Base-by-base conservation (phyloP, 257 asterid species). In the Scutellaria barbata region DNA sequence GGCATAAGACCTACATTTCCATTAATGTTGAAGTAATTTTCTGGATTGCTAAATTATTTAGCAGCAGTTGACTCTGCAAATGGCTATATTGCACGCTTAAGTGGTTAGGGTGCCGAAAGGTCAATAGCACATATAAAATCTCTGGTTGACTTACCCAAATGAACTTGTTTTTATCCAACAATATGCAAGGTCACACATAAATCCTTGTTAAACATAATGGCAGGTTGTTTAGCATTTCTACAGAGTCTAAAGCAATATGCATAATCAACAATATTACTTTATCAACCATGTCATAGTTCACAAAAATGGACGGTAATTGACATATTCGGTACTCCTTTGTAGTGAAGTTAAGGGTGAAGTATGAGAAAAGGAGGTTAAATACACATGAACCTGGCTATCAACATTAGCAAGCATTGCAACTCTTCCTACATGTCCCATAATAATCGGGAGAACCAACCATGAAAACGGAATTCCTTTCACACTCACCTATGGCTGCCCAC, bases 401-500 rank as follows among this genome's bases (percentile, higher is more conserved):
- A 42, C n/a, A 51, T 72, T 66, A 40, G 69, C 98, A 93, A 37
- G 83, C 90, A 39, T 82, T 85, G 80, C 98, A 93, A 57, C 98
- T 93, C 89, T 86, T 93, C 85, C 95, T 85, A 81, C 98, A 93
- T 14, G 97, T 77, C 18, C 98, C 97, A 10, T 84, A 86, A 71
- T 93, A 90, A 77, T 93, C 98, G 63, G 92, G 84, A 41, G 98
- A 82, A 68, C 97, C 98, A 57, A 85, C 66, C 98, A 93, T 90
- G 82, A 85, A 93, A 62, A 90, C 82, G 3, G 95, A 72, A 70
- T 93, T 93, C 75, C 82, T 83, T 56, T 83, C 57, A 55, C 98
- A 93, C 92, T 90, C 98, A 58, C 98, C 98, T 1, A 63, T 73
- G 61, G 95, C 86, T 37, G 96, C 98, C 98, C 98, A 93, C 16